Evolutionary conservation across 2,329 filamentous ascomycete genomes (phyloP).

Genomic region (Neonectria punicea): DNA sequence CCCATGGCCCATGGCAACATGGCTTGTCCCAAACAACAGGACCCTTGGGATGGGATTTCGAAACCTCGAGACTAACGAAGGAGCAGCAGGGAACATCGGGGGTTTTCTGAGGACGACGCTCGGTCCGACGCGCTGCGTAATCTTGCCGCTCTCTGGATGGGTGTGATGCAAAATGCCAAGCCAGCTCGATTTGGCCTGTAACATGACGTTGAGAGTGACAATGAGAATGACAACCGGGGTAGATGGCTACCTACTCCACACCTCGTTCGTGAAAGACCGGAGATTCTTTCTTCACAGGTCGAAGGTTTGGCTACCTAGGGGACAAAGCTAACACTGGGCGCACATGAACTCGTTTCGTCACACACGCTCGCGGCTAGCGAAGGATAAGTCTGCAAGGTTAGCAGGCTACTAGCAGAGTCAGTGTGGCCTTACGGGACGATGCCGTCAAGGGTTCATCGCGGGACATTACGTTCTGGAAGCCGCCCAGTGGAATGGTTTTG

Average conservation of each 20-base stretch:
- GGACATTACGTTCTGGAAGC: slow-evolving; percentile 36
- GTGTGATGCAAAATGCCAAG: neutral
- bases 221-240: neutral
- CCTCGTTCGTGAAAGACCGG: neutral
- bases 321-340: neutral
- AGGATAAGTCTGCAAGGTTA: slow-evolving; percentile 9
- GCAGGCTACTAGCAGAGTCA: slow-evolving; percentile 11
- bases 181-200: neutral
- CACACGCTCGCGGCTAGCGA: slow-evolving; percentile 2
- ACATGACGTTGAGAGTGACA: slow-evolving; percentile 3
- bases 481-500: slow-evolving; percentile 30
- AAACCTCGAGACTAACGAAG: slow-evolving; percentile 10
- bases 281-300: neutral
- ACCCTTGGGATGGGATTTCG: slow-evolving; percentile 28
- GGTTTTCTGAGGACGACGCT: neutral
- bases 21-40: slow-evolving; percentile 28
- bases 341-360: neutral
- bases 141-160: slow-evolving; percentile 11
- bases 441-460: slow-evolving; percentile 18
- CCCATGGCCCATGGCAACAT: slow-evolving; percentile 16
- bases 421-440: slow-evolving; percentile 21
- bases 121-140: slow-evolving; percentile 18
- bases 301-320: slow-evolving; percentile 12
- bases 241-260: neutral
- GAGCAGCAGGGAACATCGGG: slow-evolving; percentile 2